phyloP scores from a whole-genome alignment of 768 basidiomycete genomes.

The Trametes coccinea region DNA sequence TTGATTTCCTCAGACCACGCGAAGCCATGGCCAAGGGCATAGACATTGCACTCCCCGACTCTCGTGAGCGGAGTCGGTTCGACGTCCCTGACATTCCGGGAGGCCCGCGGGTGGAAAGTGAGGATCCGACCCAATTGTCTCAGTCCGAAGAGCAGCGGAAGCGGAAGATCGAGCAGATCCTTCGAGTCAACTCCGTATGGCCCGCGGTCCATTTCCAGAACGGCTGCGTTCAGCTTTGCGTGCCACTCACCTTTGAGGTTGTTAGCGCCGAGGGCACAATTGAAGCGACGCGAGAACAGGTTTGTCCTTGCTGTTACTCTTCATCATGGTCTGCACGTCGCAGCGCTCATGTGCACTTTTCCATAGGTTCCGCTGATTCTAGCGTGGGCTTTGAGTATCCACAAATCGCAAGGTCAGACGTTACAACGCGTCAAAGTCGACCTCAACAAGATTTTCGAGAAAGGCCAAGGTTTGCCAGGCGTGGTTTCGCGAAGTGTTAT shows the following conservation, averaged over 20 bases:
- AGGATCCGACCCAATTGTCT: background rate
- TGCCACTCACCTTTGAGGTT: slow-evolving; percentile 63
- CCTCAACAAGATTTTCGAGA: slow-evolving; percentile 74
- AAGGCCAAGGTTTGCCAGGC: slow-evolving; percentile 61
- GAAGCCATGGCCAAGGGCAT: slow-evolving; percentile 43
- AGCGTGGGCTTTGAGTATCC: slow-evolving; percentile 87
- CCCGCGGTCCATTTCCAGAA: slow-evolving; percentile 62
- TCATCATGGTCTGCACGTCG: too few species aligned
- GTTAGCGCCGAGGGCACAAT: slow-evolving; percentile 56
- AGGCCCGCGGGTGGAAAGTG: background rate
- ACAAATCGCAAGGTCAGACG: slow-evolving; percentile 92
- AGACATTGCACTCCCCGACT: slow-evolving; percentile 32
- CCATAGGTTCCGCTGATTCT: slow-evolving; percentile 64
- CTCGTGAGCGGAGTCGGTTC: background rate
- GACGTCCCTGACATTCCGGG: background rate
- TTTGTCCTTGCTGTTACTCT: too few species aligned
- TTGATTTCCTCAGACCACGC: slow-evolving; percentile 23
- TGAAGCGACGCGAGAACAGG: slow-evolving; percentile 64
- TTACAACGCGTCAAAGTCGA: slow-evolving; percentile 82
- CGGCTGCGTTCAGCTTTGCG: slow-evolving; percentile 46
- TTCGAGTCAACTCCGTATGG: slow-evolving; percentile 38
- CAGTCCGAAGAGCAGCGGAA: slow-evolving; percentile 7
- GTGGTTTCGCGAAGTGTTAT: background rate
- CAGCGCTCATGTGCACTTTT: too few species aligned
- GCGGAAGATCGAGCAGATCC: slow-evolving; percentile 22